phyloP scores from a whole-genome alignment of 805 yeast species.

The Wickerhamomyces queroliae region DNA sequence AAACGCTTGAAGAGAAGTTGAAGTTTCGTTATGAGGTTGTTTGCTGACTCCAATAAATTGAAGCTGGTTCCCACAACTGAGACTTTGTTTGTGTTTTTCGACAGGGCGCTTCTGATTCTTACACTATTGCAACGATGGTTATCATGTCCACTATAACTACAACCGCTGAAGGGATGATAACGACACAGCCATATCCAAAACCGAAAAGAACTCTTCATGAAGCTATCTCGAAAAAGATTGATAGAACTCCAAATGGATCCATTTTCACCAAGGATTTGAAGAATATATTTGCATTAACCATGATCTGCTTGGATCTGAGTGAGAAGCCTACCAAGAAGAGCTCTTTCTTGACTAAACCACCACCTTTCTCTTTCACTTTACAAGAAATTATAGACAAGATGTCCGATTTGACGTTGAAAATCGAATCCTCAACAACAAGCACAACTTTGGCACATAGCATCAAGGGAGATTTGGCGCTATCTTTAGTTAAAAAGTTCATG shows the following conservation, averaged over 20 bases:
- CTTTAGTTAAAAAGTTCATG: constrained; percentile 46
- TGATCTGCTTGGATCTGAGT: constrained; percentile 35
- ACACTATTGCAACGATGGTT: no score
- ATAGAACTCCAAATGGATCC: constrained; percentile 46
- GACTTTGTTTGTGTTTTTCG: neutral
- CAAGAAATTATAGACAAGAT: constrained; percentile 47
- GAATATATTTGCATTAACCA: constrained; percentile 50
- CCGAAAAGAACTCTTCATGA: constrained; percentile 30
- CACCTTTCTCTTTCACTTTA: constrained; percentile 49
- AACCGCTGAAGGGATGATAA: neutral
- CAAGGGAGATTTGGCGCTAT: constrained; percentile 40
- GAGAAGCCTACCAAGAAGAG: constrained; percentile 22
- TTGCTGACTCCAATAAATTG: neutral
- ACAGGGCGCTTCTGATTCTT: no score
- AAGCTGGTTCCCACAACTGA: neutral
- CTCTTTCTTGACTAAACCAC: constrained; percentile 25
- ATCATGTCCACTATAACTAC: neutral
- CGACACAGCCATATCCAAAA: neutral
- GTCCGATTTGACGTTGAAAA: constrained; percentile 40
- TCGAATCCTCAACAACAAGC: constrained; percentile 43
- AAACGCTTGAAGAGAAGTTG: no score
- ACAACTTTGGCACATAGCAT: constrained; percentile 52
- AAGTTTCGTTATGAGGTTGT: no score
- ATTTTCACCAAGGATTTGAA: constrained; percentile 53
- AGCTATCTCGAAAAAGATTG: constrained; percentile 36